Base-by-base conservation (phyloP, 2,329 filamentous ascomycete genomes). In the Fusarium torreyae region DNA sequence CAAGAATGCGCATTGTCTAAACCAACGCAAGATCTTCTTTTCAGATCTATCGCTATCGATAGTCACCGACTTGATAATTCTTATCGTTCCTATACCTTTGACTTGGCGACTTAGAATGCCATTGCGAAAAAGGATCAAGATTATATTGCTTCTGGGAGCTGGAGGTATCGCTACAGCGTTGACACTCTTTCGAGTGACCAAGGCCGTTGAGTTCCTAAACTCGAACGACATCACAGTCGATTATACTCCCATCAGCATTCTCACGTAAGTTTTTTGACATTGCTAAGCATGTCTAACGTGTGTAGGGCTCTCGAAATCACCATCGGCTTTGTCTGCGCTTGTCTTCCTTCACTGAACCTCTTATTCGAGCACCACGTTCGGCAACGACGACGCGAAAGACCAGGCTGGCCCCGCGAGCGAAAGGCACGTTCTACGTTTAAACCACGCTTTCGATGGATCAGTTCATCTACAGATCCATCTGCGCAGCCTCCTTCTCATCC, bases 1-100 rank as follows among this genome's bases (percentile, higher is more conserved):
- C 17, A 43, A 68, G 3, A 43, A 66, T 14, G 67, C 63, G 11
- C 76, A 75, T 24, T 82, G 80, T 68, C 61, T 81, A n/a, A 70
- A 82, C 62, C 78, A 81, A 14, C 66, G 73, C 45, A 73, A 68
- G 43, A 68, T 75, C 13, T 71, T 75, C 34, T 72, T 74, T 17
- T 62, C 66, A 6, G 65, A 67, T 6, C 14, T 70, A 3, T 22
- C 63, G 0, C 6, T 73, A 3, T 66, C 69, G 6, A 69, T 73
- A 1, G 48, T 73, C 10, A 69, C 63, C 7, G 71, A 73, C 6
- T 8, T 72, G 0, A n/a, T 74, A 17, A 67, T 74, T 13, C 31
- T 73, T 5, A 7, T 73, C 3, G 43, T 67, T 2, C 71, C 71
- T 0, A 63, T 72, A 31, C 66, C 71, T 0, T 28, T 72, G 49